Evolutionary conservation across 2,329 filamentous ascomycete species (phyloP), one percentile per base, ranked within the genome.

Genomic region (Corynespora cassiicola): DNA sequence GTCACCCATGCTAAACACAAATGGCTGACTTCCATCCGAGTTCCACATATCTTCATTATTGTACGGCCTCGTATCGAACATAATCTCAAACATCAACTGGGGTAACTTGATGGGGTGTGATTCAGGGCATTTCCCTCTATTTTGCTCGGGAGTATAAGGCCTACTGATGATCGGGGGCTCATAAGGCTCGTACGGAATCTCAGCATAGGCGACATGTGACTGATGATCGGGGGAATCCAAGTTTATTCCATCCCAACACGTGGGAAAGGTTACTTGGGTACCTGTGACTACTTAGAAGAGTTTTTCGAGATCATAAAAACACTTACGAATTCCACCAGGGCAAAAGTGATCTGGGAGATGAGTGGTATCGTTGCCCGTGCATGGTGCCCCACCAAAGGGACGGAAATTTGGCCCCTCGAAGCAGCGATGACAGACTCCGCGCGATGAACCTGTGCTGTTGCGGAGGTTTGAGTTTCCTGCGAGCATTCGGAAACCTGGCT

Each of bases 141-240:
- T 31, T 17, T 34, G 23, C 6, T 36, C 47, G 2, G 53, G 50
- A 9, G 50, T 59, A 27, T 56, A 55, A 4, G 58, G 58, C 5
- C 35, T 26, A 3, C 26, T 48, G 5, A 52, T 39, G 0, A 49
- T 23, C 2, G 58, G 56, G 3, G 50, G 46, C 2, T 24, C 38
- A 29, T 62, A 62, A 3, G 56, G 58, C 36, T 62, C 56, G 30
- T 54, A 61, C 30, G 62, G 46, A 42, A 64, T 38, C n/a, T n/a
- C n/a, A 1, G 58, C 46, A 46, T 74, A 75, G 7, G 70, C 60
- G 5, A 74, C 69, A 52, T 75, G 82, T 48, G 72, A 72, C 64
- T 75, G 75, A 70, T 84, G 81, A 61, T 84, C 75, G 0, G 59
- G 41, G 7, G 76, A 77, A 52, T 80, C 78, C 5, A 73, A 39